A percentile compares a stretch with the other conserved stretches of the same genome.
Evolutionary conservation across 495 filamentous ascomycete species (phyloP).

Genomic region (Aspergillus mulundensis): DNA sequence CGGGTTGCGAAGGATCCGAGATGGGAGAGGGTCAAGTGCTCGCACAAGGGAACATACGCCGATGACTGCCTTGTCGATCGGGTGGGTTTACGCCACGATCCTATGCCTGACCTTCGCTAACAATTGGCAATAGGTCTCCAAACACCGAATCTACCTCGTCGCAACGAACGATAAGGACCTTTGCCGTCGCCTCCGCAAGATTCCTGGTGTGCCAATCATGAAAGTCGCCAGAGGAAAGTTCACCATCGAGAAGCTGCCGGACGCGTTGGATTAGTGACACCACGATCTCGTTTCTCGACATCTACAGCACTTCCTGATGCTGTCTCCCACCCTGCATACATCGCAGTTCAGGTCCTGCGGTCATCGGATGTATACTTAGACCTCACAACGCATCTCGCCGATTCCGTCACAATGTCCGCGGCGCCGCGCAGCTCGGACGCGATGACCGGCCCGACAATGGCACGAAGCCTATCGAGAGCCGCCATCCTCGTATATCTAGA

Average conservation of each 20-base stretch:
- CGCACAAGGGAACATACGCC: constrained; percentile 89
- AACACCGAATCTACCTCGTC: constrained; percentile 80
- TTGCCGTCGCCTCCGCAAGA: constrained; percentile 67
- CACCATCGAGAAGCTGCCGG: constrained; percentile 85
- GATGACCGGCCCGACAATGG: not conserved
- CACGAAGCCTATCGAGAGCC: not conserved
- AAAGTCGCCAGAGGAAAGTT: constrained; percentile 80
- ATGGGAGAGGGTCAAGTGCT: constrained; percentile 78
- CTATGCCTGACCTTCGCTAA: not conserved
- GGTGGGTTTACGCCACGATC: constrained; percentile 35
- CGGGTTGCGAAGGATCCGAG: constrained; percentile 89
- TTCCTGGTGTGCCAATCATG: constrained; percentile 53
- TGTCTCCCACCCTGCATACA: constrained; percentile 3
- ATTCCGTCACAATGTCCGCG: not conserved
- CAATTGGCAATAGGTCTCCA: constrained; percentile 28
- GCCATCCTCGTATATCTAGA: too few species aligned
- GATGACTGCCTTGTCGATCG: constrained; percentile 94
- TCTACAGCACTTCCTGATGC: constrained; percentile 1
- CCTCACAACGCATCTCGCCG: not conserved
- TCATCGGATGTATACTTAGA: not conserved
- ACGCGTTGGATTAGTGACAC: constrained; percentile 55
- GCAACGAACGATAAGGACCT: constrained; percentile 78
- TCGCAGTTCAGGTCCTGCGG: constrained; percentile 5
- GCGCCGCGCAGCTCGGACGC: not conserved
- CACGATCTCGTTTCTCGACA: not conserved